These are phyloP conservation scores for Mimosa bimucronata DNA, from an alignment of 306 rosid species.

Conservation along the genomic window DNA sequence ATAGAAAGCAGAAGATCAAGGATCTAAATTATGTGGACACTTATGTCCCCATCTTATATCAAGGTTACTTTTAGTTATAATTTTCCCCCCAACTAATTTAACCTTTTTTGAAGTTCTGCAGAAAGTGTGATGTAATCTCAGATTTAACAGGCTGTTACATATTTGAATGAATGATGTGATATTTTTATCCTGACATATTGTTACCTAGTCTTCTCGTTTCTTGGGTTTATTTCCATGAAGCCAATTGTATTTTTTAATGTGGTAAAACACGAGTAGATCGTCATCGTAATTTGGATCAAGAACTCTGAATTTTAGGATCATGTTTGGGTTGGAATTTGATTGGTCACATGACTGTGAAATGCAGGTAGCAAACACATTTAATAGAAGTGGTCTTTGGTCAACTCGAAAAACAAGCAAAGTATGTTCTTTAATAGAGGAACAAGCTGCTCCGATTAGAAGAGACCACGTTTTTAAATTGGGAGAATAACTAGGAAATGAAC, in stretches of 20 bases:
- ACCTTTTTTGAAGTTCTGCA: not conserved
- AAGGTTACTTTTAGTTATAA: not conserved
- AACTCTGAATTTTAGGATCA: not conserved
- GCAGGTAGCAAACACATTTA: not conserved
- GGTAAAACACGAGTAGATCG: not conserved
- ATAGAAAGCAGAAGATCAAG: not conserved
- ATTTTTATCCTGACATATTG: not conserved
- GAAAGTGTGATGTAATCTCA: not conserved
- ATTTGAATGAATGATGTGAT: not conserved
- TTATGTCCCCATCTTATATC: not conserved
- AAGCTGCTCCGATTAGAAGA: not conserved
- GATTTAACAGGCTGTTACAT: not conserved
- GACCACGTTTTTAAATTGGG: not conserved
- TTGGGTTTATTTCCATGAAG: not conserved
- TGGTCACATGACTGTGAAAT: not conserved
- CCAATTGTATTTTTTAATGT: not conserved
- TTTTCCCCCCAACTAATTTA: not conserved
- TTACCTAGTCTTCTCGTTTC: not conserved
- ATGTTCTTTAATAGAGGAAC: not conserved
- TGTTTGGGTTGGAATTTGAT: not conserved
- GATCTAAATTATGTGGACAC: not conserved
- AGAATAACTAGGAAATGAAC: not conserved
- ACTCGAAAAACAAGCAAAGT: not conserved
- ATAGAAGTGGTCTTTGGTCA: conserved; percentile 13
- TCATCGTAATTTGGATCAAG: not conserved